Conservation (phyloP, 2,329 filamentous ascomycete species). For the Talaromyces sp. region DNA sequence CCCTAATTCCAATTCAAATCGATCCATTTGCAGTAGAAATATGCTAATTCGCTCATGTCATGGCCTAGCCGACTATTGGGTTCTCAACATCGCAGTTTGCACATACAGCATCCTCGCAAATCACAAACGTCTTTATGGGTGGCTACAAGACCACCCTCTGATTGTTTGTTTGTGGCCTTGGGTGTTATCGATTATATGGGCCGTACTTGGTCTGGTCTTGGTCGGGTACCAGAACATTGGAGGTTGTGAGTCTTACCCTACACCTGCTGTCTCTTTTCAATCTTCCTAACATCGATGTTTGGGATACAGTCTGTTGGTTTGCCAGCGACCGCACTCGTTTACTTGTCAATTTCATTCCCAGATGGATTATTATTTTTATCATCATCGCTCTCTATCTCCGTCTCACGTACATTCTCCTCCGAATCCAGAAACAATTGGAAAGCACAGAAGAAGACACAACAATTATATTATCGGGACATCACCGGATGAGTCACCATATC, state of each 20-base stretch:
- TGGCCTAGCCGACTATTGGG: constrained; percentile 11
- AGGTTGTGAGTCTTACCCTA: background rate
- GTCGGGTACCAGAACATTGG: constrained; percentile 8
- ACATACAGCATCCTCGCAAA: constrained; percentile 14
- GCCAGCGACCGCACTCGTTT: constrained; percentile 11
- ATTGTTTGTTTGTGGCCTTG: constrained; percentile 8
- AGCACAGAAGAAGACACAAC: constrained; percentile 11
- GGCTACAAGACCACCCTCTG: constrained; percentile 11
- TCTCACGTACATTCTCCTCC: constrained; percentile 10
- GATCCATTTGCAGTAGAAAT: background rate
- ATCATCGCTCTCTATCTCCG: constrained; percentile 12
- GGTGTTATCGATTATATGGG: constrained; percentile 8
- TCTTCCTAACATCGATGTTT: background rate
- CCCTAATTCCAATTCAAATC: background rate
- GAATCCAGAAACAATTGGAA: constrained; percentile 2
- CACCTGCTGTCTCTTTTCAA: background rate
- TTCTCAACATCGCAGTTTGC: constrained; percentile 11
- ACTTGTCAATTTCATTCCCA: constrained; percentile 13
- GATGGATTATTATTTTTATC: constrained; percentile 8
- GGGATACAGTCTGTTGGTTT: constrained; percentile 8
- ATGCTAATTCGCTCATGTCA: background rate
- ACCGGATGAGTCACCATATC: background rate
- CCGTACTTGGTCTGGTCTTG: constrained; percentile 10
- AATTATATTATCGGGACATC: background rate
- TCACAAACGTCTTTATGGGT: constrained; percentile 7